Evolutionary conservation across 106 monocot genomes (phyloP), one percentile per base, ranked within the genome.

Genomic region (Hemerocallis citrina): DNA sequence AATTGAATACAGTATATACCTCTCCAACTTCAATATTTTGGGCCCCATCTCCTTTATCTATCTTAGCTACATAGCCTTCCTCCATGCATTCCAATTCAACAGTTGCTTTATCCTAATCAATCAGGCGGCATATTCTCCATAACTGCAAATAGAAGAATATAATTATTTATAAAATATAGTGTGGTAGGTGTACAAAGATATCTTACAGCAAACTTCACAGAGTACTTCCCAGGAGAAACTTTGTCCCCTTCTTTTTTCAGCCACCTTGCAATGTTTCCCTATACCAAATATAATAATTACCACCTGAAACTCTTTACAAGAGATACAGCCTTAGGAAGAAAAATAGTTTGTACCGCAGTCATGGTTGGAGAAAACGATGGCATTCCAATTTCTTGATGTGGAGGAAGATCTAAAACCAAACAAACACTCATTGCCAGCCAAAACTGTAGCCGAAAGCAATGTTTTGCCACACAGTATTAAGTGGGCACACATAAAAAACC

Each of bases 61-160:
- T 93, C 49, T 82, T 93, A 61, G 93, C 93, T 75, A 89, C 32
- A 67, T 77, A 93, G n/a, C 93, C 93, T 66, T 93, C 93, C 38
- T 93, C 93, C 93, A 93, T 93, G 74, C 82, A 93, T 57, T 93
- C 93, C 93, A 93, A 82, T 47, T 93, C 93, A 0, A 93, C 93
- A 0, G 89, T 93, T 0, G 89, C 93, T 77, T 93, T 93, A 55
- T 93, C 93, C 93, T 93, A 64, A 57, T 51, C 23, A 57, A 55
- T 12, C 12, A n/a, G 59, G 36, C 65, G 23, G 16, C 11, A 31
- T 34, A 65, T 7, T 23, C 27, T 33, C 16, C 19, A 31, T 21
- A 31, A 43, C 59, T 15, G n/a, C n/a, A n/a, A n/a, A n/a, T n/a
- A 66, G 27, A n/a, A n/a, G n/a, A 54, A 2, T 16, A 52, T 50